phyloP scores from a whole-genome alignment of 2,329 filamentous ascomycete genomes.

The Calonectria multiphialidica region DNA sequence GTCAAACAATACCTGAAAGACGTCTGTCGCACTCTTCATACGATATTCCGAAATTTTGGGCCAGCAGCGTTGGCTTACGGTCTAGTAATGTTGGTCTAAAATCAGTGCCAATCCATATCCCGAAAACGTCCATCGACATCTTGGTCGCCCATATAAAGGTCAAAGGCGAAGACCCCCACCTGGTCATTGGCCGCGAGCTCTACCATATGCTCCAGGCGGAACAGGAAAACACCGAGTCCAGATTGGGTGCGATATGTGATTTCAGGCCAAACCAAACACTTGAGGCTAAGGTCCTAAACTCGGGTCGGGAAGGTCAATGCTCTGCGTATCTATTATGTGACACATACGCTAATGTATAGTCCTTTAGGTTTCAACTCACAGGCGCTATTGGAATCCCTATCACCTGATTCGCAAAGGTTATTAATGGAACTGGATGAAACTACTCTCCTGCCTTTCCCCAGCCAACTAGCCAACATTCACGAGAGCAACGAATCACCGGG shows the following conservation, averaged over 20 bases:
- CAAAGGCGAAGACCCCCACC: neutral
- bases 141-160: neutral
- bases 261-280: neutral
- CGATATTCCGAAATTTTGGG: neutral
- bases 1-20: neutral
- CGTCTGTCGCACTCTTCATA: neutral
- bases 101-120: neutral
- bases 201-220: neutral
- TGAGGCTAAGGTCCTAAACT: neutral
- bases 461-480: neutral
- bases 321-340: neutral
- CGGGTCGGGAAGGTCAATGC: neutral
- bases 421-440: neutral
- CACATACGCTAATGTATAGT: neutral
- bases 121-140: neutral
- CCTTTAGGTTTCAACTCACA: neutral
- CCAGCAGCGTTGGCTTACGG: neutral
- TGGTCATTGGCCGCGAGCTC: constrained; percentile 4
- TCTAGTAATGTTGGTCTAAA: neutral
- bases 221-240: neutral
- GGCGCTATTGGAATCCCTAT: neutral
- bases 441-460: neutral
- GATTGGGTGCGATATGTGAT: neutral
- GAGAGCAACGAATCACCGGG: neutral
- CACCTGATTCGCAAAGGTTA: neutral